Conservation (phyloP, 306 rosid genomes). For the Astragalus glycyphyllos region DNA sequence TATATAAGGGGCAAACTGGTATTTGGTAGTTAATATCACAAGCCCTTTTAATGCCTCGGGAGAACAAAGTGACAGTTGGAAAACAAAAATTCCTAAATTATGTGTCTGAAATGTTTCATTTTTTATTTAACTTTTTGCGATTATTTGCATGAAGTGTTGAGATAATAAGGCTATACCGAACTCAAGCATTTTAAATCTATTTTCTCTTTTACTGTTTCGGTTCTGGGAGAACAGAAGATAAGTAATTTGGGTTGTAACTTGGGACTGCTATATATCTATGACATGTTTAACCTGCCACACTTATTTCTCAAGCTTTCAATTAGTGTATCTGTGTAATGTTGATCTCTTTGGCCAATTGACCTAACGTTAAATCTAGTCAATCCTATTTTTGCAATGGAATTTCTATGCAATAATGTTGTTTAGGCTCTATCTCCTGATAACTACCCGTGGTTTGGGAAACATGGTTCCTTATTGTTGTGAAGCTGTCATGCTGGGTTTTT, state of each 20-base stretch:
- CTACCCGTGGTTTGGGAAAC: background rate
- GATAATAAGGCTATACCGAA: constrained; percentile 8
- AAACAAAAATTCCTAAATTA: background rate
- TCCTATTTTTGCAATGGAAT: background rate
- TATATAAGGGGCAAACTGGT: constrained; percentile 21
- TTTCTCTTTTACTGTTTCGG: background rate
- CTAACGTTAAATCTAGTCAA: background rate
- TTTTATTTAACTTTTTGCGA: constrained; percentile 12
- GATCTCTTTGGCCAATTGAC: constrained; percentile 1
- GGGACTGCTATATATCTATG: background rate
- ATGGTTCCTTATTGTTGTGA: background rate
- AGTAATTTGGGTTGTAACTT: background rate
- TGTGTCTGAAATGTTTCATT: constrained; percentile 24
- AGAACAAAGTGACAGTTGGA: constrained; percentile 20
- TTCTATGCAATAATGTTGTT: constrained; percentile 7
- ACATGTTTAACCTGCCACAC: background rate
- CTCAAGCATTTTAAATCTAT: background rate
- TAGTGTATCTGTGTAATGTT: background rate
- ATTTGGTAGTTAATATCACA: constrained; percentile 5
- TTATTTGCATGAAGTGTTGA: constrained; percentile 1
- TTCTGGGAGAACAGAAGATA: background rate
- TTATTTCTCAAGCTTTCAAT: constrained; percentile 15
- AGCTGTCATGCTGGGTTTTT: background rate
- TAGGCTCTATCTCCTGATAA: constrained; percentile 5
- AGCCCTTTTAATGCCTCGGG: constrained; percentile 4